Evolutionary conservation across 257 asterid genomes (phyloP).

Genomic region (Vinca minor): DNA sequence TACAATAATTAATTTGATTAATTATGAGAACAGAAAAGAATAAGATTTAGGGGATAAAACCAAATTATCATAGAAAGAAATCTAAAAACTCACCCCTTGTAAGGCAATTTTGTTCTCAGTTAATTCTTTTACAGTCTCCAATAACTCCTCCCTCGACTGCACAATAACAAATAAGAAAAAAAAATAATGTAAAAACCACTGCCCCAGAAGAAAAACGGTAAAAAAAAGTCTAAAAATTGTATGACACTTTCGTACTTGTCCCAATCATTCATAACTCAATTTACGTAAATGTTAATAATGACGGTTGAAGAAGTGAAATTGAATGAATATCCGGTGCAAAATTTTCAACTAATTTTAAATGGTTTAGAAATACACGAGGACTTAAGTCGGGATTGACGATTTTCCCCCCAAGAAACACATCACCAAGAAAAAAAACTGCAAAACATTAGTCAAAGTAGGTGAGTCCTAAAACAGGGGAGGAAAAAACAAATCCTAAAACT

Average conservation of each 20-base stretch:
- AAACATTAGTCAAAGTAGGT: neutral
- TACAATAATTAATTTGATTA: neutral
- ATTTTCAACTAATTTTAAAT: no score
- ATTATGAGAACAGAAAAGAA: neutral
- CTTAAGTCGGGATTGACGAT: no score
- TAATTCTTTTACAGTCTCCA: conserved; percentile 28
- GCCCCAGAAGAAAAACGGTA: no score
- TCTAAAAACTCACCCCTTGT: conserved; percentile 30
- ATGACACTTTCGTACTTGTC: no score
- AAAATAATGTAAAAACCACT: neutral
- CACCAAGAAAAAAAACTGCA: neutral
- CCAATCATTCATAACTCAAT: no score
- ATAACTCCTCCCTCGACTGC: conserved; percentile 38
- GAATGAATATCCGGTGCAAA: no score
- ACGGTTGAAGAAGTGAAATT: no score
- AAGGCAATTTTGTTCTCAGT: conserved; percentile 32
- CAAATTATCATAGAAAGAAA: conserved; percentile 1
- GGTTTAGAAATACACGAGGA: no score
- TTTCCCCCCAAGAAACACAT: no score
- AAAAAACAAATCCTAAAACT: neutral
- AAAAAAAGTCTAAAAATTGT: neutral
- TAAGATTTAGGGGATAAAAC: neutral
- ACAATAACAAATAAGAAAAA: neutral
- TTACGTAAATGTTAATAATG: no score
- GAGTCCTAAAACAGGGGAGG: neutral